A percentile compares a stretch with the other conserved stretches of the same genome.
phyloP scores from a whole-genome alignment of 2,329 filamentous ascomycete genomes.

The Onygenales sp. region DNA sequence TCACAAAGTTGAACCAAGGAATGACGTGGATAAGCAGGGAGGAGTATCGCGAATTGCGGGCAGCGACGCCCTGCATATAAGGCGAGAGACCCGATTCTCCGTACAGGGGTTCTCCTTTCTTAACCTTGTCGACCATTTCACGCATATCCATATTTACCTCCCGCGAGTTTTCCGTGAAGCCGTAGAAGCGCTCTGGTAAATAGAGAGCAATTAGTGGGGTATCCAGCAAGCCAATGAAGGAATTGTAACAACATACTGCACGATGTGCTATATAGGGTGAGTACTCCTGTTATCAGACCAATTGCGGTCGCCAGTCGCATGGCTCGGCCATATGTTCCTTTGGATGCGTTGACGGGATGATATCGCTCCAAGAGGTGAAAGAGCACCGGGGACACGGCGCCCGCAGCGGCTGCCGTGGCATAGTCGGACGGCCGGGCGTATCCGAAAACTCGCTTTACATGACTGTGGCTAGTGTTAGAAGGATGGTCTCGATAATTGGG shows the following conservation, averaged over 20 bases:
- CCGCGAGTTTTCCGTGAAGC: conserved; percentile 81
- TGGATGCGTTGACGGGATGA: conserved; percentile 74
- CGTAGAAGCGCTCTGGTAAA: conserved; percentile 79
- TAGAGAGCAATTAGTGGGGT: conserved; percentile 1
- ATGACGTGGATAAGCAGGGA: conserved; percentile 74
- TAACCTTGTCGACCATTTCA: conserved; percentile 96
- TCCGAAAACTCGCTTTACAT: conserved; percentile 78
- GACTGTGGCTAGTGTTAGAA: conserved; percentile 44
- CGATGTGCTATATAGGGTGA: conserved; percentile 78
- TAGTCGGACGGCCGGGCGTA: conserved; percentile 88
- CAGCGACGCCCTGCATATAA: conserved; percentile 88
- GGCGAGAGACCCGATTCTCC: conserved; percentile 68
- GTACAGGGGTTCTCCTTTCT: conserved; percentile 82
- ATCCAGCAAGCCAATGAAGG: background rate
- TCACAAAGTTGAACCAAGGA: conserved; percentile 98
- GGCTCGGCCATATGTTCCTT: conserved; percentile 68
- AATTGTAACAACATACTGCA: conserved; percentile 53
- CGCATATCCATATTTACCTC: conserved; percentile 95
- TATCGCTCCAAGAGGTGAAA: conserved; percentile 75
- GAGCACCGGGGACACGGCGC: conserved; percentile 61
- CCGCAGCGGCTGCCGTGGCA: conserved; percentile 56
- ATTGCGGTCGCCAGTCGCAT: conserved; percentile 71
- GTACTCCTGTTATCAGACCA: conserved; percentile 66
- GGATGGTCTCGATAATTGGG: background rate
- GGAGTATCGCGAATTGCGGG: conserved; percentile 85